A percentile compares a stretch with the other conserved stretches of the same genome.
Conservation (phyloP, 2,329 filamentous ascomycete genomes). For the Metarhizium rileyi region DNA sequence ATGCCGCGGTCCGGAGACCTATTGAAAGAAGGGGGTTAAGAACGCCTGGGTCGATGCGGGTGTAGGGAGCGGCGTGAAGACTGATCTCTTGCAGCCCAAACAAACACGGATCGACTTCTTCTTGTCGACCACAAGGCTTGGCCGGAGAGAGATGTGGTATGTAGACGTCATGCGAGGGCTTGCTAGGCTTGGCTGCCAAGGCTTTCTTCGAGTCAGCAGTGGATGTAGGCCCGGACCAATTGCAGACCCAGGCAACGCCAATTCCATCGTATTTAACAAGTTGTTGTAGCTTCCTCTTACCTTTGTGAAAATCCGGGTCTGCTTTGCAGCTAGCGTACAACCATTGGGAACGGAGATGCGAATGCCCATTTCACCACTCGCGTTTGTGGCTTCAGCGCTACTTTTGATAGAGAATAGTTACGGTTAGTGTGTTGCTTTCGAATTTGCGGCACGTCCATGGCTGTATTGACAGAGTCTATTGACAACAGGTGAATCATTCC, state of each 20-base stretch:
- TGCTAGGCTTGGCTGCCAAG: neutral
- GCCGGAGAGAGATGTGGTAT: neutral
- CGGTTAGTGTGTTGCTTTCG: neutral
- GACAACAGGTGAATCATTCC: neutral
- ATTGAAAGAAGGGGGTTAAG: too few relatives aligned
- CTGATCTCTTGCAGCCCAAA: neutral
- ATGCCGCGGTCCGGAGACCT: too few relatives aligned
- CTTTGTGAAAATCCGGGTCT: neutral
- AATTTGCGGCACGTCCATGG: neutral
- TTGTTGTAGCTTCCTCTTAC: neutral
- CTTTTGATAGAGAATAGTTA: neutral
- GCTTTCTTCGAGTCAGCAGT: neutral
- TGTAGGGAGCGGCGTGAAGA: neutral
- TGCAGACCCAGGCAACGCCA: too few relatives aligned
- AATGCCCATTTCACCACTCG: neutral
- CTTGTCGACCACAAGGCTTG: neutral
- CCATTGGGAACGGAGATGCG: neutral
- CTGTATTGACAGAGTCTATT: neutral
- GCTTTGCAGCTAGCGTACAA: neutral
- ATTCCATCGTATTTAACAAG: neutral
- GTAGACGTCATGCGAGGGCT: neutral
- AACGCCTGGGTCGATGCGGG: too few relatives aligned
- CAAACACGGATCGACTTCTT: neutral
- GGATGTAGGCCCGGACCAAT: neutral
- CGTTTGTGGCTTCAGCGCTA: neutral